Percentiles rank a stretch among this genome's conserved stretches.
Conservation (phyloP, 768 basidiomycete genomes). For the Harrya chromipes region DNA sequence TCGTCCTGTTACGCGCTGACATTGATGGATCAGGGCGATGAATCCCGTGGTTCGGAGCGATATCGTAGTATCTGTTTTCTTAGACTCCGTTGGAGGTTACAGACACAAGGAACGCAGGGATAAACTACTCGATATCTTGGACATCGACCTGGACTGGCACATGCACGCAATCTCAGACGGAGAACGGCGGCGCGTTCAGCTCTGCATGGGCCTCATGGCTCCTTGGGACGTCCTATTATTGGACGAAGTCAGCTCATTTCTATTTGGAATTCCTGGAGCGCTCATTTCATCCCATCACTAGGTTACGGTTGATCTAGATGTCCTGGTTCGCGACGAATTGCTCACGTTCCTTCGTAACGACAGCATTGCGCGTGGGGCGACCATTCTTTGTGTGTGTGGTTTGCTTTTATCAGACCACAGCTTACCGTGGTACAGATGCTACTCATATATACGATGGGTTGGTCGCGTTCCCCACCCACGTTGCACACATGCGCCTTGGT, state of each 20-base stretch:
- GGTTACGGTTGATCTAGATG: slow-evolving; percentile 97
- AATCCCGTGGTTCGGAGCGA: slow-evolving; percentile 95
- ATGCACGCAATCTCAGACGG: slow-evolving; percentile 97
- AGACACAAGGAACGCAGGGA: slow-evolving; percentile 88
- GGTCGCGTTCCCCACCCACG: slow-evolving; percentile 86
- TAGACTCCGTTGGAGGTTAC: slow-evolving; percentile 98
- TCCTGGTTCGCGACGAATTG: slow-evolving; percentile 90
- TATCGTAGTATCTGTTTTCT: slow-evolving; percentile 87
- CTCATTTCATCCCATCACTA: slow-evolving; percentile 27
- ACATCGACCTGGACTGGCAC: slow-evolving; percentile 94
- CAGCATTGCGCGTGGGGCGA: slow-evolving; percentile 74
- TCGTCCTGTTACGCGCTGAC: background rate
- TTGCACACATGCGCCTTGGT: slow-evolving; percentile 90
- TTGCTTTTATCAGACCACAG: background rate
- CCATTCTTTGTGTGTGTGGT: slow-evolving; percentile 70
- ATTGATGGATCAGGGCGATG: slow-evolving; percentile 68
- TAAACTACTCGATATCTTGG: slow-evolving; percentile 81
- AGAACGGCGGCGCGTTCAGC: slow-evolving; percentile 88
- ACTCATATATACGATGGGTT: slow-evolving; percentile 98
- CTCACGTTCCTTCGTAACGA: slow-evolving; percentile 84
- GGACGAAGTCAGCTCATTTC: slow-evolving; percentile 67
- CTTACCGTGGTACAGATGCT: slow-evolving; percentile 56
- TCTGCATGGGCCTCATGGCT: slow-evolving; percentile 94
- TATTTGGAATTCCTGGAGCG: background rate
- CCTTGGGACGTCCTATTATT: slow-evolving; percentile 92